Evolutionary conservation across 2,329 filamentous ascomycete genomes (phyloP), one percentile per base, ranked within the genome.

Genomic region (Colletotrichum euphorbiae): DNA sequence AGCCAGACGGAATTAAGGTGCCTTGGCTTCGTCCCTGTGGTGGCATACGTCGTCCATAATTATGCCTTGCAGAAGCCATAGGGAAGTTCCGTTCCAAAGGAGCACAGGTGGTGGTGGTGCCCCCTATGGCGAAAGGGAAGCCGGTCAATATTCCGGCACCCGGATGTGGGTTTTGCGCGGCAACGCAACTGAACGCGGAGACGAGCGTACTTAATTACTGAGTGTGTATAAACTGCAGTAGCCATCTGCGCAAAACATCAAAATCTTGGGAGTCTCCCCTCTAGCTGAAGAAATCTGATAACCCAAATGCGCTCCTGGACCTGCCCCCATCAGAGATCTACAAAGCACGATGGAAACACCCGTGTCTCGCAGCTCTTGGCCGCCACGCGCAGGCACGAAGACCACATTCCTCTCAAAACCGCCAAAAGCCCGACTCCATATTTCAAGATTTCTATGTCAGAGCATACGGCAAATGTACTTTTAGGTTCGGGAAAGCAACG

Each of bases 361-460:
- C n/a, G 36, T 42, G 13, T 19, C 24, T 12, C 6, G 19, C 36
- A 45, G 24, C 42, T 21, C 46, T 48, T 13, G 15, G 15, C 15
- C 31, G 17, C 54, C 61, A 42, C 60, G 54, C 61, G 50, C 46
- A 65, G 66, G 17, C 48, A 69, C 43, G 66, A 46, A 50, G 11
- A 57, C 19, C 31, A 19, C 55, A 54, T 55, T 31, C 48, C 55
- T 33, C 13, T 6, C 40, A n/a, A 4, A 12, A 40, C 62, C 28
- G 45, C 17, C 48, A 40, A 19, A 13, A 33, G 1, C 24, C 6
- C 31, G 8, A 51, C 2, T 28, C 7, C 6, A 24, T 7, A 28
- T 28, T 15, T 33, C 48, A 0, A 17, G 6, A 33, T 52, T 52
- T 28, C 15, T 15, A 17, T 0, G 4, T 42, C 21, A 38, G 40